Conservation (phyloP, 2,329 filamentous ascomycete species). For the Onygenales sp. region DNA sequence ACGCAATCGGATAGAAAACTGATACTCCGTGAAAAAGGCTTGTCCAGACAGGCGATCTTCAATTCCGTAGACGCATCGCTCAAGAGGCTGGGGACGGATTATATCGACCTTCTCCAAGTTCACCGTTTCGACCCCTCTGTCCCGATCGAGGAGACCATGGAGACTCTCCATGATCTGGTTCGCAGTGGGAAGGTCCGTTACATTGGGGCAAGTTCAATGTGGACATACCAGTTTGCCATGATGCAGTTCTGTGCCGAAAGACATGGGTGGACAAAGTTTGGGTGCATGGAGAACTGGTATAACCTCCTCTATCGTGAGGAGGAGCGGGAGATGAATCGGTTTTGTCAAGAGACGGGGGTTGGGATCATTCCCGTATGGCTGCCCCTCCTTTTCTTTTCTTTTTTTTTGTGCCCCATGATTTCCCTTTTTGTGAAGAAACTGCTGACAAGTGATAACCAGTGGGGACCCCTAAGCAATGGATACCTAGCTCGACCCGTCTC, state of each 20-base stretch:
- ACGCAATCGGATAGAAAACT: no score
- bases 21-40: conserved; percentile 22
- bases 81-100: conserved; percentile 17
- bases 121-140: conserved; percentile 37
- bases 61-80: conserved; percentile 44
- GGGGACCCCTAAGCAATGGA: background rate
- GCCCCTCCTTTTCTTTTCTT: background rate
- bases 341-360: conserved; percentile 31
- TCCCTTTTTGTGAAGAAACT: background rate
- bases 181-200: background rate
- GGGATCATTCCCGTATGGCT: conserved; percentile 27
- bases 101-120: conserved; percentile 42
- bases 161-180: background rate
- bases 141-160: conserved; percentile 27
- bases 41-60: conserved; percentile 52
- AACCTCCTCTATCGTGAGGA: conserved; percentile 43
- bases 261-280: conserved; percentile 43
- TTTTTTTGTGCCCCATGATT: no score
- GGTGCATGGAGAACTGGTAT: conserved; percentile 46
- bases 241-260: conserved; percentile 41
- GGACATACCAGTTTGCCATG: conserved; percentile 29
- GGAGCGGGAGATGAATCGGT: conserved; percentile 36
- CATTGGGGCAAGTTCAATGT: conserved; percentile 15
- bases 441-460: background rate
- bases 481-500: conserved; percentile 6